Evolutionary conservation across 1,284 basidiomycete species (phyloP).

Genomic region (Xerocomus alliaceus): DNA sequence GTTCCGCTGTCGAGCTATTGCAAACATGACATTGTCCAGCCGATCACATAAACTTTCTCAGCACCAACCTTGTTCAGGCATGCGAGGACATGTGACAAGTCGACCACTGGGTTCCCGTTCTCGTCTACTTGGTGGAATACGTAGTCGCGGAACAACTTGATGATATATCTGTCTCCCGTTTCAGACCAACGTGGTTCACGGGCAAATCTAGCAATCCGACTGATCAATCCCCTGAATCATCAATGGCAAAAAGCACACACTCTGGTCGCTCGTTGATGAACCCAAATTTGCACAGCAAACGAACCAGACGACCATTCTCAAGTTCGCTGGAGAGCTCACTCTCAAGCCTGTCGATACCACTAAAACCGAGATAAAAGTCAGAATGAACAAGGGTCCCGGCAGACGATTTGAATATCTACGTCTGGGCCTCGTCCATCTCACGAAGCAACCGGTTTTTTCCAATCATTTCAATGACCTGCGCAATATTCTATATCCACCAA

Average conservation of each 20-base stretch:
- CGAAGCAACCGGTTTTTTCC: slow-evolving; percentile 69
- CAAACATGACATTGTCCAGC: slow-evolving; percentile 2
- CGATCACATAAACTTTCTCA: neutral
- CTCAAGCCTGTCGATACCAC: slow-evolving; percentile 84
- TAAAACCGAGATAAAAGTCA: slow-evolving; percentile 38
- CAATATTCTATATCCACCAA: slow-evolving; percentile 63
- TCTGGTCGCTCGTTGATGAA: slow-evolving; percentile 99
- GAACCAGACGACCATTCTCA: slow-evolving; percentile 95
- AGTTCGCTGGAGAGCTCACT: slow-evolving; percentile 87
- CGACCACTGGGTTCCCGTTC: slow-evolving; percentile 87
- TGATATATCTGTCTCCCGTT: slow-evolving; percentile 96
- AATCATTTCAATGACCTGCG: slow-evolving; percentile 82
- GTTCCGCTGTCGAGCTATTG: slow-evolving; percentile 86
- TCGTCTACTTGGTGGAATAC: slow-evolving; percentile 98
- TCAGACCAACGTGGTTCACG: slow-evolving; percentile 97
- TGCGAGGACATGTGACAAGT: slow-evolving; percentile 88
- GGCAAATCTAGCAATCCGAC: slow-evolving; percentile 73
- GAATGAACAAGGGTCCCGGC: neutral
- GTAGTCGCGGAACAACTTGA: slow-evolving; percentile 98
- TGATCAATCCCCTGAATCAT: slow-evolving; percentile 2
- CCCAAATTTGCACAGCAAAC: slow-evolving; percentile 92
- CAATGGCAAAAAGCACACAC: slow-evolving; percentile 53
- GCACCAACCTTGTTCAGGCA: slow-evolving; percentile 84
- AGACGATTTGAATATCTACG: slow-evolving; percentile 52
- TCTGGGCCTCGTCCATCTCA: slow-evolving; percentile 86